Evolutionary conservation across 352 stramenopile genomes (phyloP).

Genomic region (Labyrinthula sp.): DNA sequence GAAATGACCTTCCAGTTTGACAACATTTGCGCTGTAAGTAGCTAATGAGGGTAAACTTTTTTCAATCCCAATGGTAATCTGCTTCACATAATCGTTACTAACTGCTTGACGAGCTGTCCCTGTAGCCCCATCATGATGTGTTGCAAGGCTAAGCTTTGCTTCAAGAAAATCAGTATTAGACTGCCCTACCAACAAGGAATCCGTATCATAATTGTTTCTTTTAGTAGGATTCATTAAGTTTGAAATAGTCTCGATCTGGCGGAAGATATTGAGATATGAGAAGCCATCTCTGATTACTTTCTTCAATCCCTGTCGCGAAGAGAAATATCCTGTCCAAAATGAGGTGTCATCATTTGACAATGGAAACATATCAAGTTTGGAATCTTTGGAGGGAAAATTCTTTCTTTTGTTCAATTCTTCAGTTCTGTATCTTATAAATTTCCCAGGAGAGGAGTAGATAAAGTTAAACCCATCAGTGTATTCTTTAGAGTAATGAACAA

Average conservation of each 20-base stretch:
- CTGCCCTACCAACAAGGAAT: neutral
- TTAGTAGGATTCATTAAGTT: neutral
- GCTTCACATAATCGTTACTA: constrained; percentile 74
- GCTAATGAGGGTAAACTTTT: too few relatives aligned
- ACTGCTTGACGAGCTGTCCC: constrained; percentile 84
- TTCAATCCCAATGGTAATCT: constrained; percentile 49
- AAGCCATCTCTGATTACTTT: constrained; percentile 45
- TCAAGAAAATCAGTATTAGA: constrained; percentile 40
- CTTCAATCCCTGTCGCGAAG: constrained; percentile 70
- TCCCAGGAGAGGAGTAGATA: constrained; percentile 79
- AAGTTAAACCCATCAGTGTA: constrained; percentile 62
- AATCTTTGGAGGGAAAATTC: too few relatives aligned
- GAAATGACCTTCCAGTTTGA: too few relatives aligned
- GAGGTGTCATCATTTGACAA: constrained; percentile 68
- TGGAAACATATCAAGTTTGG: constrained; percentile 93
- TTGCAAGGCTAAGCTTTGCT: constrained; percentile 62
- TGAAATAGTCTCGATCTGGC: constrained; percentile 4
- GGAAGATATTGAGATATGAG: constrained; percentile 3
- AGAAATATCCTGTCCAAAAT: constrained; percentile 92
- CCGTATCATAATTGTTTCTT: neutral
- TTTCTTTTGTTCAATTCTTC: constrained; percentile 57
- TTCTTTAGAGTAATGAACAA: constrained; percentile 83
- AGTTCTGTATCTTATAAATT: constrained; percentile 78
- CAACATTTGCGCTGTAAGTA: too few relatives aligned
- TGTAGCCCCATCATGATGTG: constrained; percentile 84